phyloP scores from a whole-genome alignment of 768 basidiomycete species.

The Chalciporus sphaerocephalus region DNA sequence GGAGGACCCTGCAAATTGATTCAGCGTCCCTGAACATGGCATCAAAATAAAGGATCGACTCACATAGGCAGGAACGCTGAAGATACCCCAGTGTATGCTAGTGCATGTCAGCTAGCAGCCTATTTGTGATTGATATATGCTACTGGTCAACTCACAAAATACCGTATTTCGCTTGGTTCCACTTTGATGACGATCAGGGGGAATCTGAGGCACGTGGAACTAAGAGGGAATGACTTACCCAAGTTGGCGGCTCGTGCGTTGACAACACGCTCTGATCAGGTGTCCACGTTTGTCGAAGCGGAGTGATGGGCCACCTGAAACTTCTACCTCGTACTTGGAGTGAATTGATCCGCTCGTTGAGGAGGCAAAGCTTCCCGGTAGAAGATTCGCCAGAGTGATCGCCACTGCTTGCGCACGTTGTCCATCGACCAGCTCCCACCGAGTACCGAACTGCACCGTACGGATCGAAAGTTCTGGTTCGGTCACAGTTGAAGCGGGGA shows the following conservation, averaged over 20 bases:
- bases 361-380: slow-evolving; percentile 31
- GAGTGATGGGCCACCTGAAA: slow-evolving; percentile 36
- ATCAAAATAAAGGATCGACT: neutral
- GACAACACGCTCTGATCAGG: slow-evolving; percentile 34
- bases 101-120: slow-evolving; percentile 8
- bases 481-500: slow-evolving; percentile 21
- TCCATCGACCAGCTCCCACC: slow-evolving; percentile 40
- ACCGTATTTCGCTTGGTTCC: slow-evolving; percentile 50
- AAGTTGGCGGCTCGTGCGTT: slow-evolving; percentile 50
- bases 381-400: slow-evolving; percentile 49
- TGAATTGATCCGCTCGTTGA: slow-evolving; percentile 31
- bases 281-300: slow-evolving; percentile 40
- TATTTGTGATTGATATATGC: neutral
- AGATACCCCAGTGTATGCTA: slow-evolving; percentile 50
- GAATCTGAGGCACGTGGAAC: neutral
- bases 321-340: slow-evolving; percentile 33
- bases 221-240: slow-evolving; percentile 35
- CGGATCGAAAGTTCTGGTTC: slow-evolving; percentile 37
- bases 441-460: slow-evolving; percentile 40
- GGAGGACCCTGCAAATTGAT: slow-evolving; percentile 34
- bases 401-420: slow-evolving; percentile 45
- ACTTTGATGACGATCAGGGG: slow-evolving; percentile 30
- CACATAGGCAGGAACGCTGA: slow-evolving; percentile 44
- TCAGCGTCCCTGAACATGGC: neutral
- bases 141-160: slow-evolving; percentile 43